Evolutionary conservation across 2,329 filamentous ascomycete genomes (phyloP).

Genomic region (Cercospora beticola): DNA sequence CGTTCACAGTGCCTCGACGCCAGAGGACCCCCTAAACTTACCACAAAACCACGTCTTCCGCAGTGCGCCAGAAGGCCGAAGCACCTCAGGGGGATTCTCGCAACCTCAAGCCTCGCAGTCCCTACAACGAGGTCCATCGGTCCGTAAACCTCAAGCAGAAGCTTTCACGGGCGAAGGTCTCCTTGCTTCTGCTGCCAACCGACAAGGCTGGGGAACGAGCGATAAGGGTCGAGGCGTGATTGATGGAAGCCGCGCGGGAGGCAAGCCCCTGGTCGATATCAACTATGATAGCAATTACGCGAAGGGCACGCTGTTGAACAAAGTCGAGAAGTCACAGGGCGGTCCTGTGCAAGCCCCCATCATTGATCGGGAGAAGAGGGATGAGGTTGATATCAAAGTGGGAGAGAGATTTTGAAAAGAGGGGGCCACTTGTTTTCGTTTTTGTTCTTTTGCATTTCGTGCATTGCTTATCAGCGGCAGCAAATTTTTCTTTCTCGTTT

Average conservation of each 20-base stretch:
- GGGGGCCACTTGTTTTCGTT: background rate
- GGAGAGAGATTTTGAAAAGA: background rate
- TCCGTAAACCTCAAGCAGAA: slow-evolving; percentile 10
- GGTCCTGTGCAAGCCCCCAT: slow-evolving; percentile 33
- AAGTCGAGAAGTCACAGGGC: slow-evolving; percentile 38
- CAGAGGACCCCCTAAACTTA: slow-evolving; percentile 22
- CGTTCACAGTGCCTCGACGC: slow-evolving; percentile 16
- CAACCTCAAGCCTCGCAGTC: slow-evolving; percentile 9
- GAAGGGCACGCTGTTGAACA: slow-evolving; percentile 50
- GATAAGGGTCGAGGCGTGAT: slow-evolving; percentile 47
- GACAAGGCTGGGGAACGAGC: slow-evolving; percentile 42
- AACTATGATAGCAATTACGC: slow-evolving; percentile 46
- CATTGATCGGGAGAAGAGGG: slow-evolving; percentile 40
- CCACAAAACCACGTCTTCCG: slow-evolving; percentile 20
- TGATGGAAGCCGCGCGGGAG: slow-evolving; percentile 46
- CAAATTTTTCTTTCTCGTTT: background rate
- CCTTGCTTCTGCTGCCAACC: slow-evolving; percentile 39
- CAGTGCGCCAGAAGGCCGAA: slow-evolving; percentile 16
- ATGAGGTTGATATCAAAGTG: slow-evolving; percentile 7
- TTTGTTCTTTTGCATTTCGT: background rate
- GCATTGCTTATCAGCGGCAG: background rate
- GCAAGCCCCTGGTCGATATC: slow-evolving; percentile 47
- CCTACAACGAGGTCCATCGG: slow-evolving; percentile 4
- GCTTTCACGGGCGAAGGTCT: slow-evolving; percentile 50
- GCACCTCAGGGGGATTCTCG: slow-evolving; percentile 3